These are phyloP conservation scores for Suaeda aralocaspica DNA, from an alignment of 148 eudicot species.

Conservation along the genomic window DNA sequence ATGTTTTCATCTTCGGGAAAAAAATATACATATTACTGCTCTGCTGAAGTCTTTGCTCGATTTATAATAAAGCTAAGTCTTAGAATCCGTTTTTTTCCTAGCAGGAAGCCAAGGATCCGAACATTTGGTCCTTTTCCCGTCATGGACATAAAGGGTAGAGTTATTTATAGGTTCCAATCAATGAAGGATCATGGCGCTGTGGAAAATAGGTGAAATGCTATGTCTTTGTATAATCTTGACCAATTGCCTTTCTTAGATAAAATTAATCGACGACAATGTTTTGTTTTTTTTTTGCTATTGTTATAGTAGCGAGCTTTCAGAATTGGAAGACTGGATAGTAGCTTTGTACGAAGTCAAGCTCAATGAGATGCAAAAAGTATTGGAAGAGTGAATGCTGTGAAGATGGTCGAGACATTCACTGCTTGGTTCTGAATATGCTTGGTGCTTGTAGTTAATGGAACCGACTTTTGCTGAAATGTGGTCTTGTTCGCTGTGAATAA, in stretches of 20 bases:
- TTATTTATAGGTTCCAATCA: slow-evolving; percentile 25
- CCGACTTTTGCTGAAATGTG: not conserved
- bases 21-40: too few species aligned
- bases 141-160: slow-evolving; percentile 26
- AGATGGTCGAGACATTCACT: not conserved
- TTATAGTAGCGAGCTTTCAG: not conserved
- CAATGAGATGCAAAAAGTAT: slow-evolving; percentile 19
- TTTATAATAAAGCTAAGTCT: too few species aligned
- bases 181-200: slow-evolving; percentile 22
- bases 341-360: slow-evolving; percentile 9
- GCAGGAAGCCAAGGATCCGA: slow-evolving; percentile 35
- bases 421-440: too few species aligned
- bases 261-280: not conserved
- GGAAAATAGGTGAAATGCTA: slow-evolving; percentile 22
- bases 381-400: not conserved
- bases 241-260: not conserved
- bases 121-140: slow-evolving; percentile 25
- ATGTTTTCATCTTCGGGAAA: not conserved
- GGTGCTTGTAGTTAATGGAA: too few species aligned
- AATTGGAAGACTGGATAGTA: slow-evolving; percentile 1
- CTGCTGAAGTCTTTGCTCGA: too few species aligned
- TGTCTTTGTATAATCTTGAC: not conserved
- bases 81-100: too few species aligned
- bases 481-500: too few species aligned
- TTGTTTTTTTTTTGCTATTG: not conserved